phyloP scores from a whole-genome alignment of 2,329 filamentous ascomycete species.

The Fusarium sp. region DNA sequence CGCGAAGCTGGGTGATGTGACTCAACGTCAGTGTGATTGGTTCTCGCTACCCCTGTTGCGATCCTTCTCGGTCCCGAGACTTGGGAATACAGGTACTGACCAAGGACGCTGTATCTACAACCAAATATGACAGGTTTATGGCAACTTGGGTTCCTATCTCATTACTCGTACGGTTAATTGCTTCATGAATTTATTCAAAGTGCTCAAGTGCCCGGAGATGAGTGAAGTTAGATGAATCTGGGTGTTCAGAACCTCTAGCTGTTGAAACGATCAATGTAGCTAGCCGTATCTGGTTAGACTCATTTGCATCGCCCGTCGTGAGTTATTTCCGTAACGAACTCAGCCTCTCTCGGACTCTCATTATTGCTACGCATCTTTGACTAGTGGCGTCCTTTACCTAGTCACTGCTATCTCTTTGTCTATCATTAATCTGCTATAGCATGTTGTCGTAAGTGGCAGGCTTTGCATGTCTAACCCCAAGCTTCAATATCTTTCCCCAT shows the following conservation, averaged over 20 bases:
- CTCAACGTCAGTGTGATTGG: not conserved
- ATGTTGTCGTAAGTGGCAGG: rapidly evolving
- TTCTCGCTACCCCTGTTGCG: not conserved
- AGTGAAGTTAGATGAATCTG: not conserved
- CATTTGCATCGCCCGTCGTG: not conserved
- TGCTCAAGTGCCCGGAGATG: not conserved
- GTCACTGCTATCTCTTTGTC: rapidly evolving
- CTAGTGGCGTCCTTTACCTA: not conserved
- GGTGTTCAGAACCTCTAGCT: not conserved
- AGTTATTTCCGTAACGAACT: not conserved
- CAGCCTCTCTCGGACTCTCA: not conserved
- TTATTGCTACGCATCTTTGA: not conserved
- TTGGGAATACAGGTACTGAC: not conserved
- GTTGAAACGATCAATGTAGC: not conserved
- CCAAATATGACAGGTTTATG: not conserved
- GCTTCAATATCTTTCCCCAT: rapidly evolving
- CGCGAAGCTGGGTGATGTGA: not conserved
- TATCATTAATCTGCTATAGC: not conserved
- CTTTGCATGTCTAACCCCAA: not conserved
- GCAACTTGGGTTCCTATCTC: rapidly evolving
- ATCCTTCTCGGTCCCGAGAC: not conserved
- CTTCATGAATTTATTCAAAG: not conserved
- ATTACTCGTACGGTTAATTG: rapidly evolving
- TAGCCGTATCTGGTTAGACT: not conserved
- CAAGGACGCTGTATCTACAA: too few relatives aligned